Conservation (phyloP, 2,329 filamentous ascomycete genomes). For the Bisporella sp. region DNA sequence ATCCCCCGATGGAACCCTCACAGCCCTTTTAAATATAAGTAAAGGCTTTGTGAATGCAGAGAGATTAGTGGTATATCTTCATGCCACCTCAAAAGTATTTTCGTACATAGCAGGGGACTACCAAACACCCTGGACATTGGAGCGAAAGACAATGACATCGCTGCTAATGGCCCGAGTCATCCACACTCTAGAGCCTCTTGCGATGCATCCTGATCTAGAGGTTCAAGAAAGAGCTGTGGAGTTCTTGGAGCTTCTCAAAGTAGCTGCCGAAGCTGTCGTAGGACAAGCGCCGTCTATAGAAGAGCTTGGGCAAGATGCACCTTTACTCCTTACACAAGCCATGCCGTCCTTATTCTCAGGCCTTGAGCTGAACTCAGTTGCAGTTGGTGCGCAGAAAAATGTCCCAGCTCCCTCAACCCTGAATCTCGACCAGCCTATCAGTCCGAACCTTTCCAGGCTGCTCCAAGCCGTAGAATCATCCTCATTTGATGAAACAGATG, state of each 20-base stretch:
- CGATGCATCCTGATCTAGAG: constrained; percentile 78
- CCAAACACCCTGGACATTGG: constrained; percentile 59
- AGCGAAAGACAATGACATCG: constrained; percentile 66
- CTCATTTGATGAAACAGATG: constrained; percentile 42
- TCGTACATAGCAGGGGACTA: constrained; percentile 61
- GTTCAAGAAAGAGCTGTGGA: constrained; percentile 94
- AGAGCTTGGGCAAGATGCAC: constrained; percentile 56
- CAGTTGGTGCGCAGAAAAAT: constrained; percentile 72
- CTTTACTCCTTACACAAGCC: constrained; percentile 80
- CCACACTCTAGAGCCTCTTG: constrained; percentile 72
- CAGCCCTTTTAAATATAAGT: constrained; percentile 63
- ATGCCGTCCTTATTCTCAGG: constrained; percentile 83
- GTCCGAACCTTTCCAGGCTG: constrained; percentile 61
- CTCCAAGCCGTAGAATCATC: constrained; percentile 50
- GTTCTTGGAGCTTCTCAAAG: constrained; percentile 80
- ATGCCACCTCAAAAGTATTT: constrained; percentile 82
- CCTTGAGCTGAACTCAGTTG: constrained; percentile 83
- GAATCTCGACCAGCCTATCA: constrained; percentile 76
- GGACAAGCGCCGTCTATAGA: constrained; percentile 54
- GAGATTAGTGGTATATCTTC: constrained; percentile 71
- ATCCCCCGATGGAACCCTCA: constrained; percentile 65
- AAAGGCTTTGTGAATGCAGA: constrained; percentile 47
- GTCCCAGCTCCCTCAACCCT: constrained; percentile 73
- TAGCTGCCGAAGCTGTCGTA: constrained; percentile 75
- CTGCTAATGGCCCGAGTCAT: constrained; percentile 77